Evolutionary conservation across 257 asterid genomes (phyloP).

Genomic region (Capsicum chinense): DNA sequence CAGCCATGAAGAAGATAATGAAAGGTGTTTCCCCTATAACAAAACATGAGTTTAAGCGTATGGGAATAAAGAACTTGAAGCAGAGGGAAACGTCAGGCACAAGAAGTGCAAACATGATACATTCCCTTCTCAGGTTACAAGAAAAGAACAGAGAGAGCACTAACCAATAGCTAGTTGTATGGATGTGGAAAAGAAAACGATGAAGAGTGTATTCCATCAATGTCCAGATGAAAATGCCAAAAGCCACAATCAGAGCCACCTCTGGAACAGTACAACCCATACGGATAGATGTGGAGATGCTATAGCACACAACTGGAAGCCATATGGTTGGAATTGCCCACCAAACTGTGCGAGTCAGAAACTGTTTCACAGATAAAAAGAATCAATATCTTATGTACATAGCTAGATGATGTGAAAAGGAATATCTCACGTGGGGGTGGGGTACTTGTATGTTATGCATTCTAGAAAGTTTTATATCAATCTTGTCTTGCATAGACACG

Average conservation of each 20-base stretch:
- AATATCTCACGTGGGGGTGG: background rate
- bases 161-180: slow-evolving; percentile 67
- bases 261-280: slow-evolving; percentile 49
- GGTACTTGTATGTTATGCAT: background rate
- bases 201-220: slow-evolving; percentile 73
- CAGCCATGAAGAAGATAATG: slow-evolving; percentile 89
- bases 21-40: slow-evolving; percentile 71
- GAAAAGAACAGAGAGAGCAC: slow-evolving; percentile 29
- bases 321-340: slow-evolving; percentile 71
- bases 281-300: slow-evolving; percentile 42
- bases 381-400: slow-evolving; percentile 4
- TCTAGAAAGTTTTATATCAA: slow-evolving; percentile 1
- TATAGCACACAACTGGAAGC: slow-evolving; percentile 71
- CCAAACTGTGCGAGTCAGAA: slow-evolving; percentile 74
- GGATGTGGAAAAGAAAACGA: slow-evolving; percentile 74
- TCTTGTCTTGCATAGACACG: background rate
- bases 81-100: background rate
- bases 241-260: slow-evolving; percentile 47
- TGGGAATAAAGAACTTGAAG: slow-evolving; percentile 1
- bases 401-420: background rate
- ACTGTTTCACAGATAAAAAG: slow-evolving; percentile 44
- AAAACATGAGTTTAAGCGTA: background rate
- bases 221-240: slow-evolving; percentile 66
- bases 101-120: slow-evolving; percentile 5
- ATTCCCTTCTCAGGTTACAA: background rate